These are phyloP conservation scores for Sclerotinia borealis DNA, from an alignment of 2,329 filamentous ascomycete genomes.

Conservation along the genomic window DNA sequence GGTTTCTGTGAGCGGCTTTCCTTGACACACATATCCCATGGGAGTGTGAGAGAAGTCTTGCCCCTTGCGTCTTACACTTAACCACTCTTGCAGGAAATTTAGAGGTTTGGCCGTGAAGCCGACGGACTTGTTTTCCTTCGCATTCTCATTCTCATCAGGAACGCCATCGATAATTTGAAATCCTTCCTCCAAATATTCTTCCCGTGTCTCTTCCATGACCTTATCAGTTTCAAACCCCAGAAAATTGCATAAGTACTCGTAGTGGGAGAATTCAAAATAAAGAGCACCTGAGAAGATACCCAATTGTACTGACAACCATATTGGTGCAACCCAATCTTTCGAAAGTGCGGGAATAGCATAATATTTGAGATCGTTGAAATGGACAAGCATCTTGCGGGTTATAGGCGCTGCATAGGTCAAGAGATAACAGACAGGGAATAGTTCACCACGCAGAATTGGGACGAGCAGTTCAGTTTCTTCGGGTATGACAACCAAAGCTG, in stretches of 20 bases:
- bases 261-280: slow-evolving; percentile 50
- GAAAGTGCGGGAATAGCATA: slow-evolving; percentile 46
- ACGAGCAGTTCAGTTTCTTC: slow-evolving; percentile 57
- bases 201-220: slow-evolving; percentile 11
- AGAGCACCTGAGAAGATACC: slow-evolving; percentile 55
- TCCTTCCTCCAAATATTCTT: background rate
- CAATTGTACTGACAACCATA: slow-evolving; percentile 51
- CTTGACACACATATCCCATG: slow-evolving; percentile 42
- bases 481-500: slow-evolving; percentile 52
- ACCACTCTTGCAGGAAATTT: slow-evolving; percentile 51
- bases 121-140: background rate
- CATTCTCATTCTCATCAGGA: background rate
- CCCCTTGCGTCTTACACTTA: slow-evolving; percentile 46
- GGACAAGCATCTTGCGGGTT: slow-evolving; percentile 49
- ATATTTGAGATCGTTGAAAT: slow-evolving; percentile 50
- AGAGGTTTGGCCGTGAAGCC: slow-evolving; percentile 35
- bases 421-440: slow-evolving; percentile 36
- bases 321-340: slow-evolving; percentile 37
- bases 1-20: slow-evolving; percentile 37
- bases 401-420: slow-evolving; percentile 55
- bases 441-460: slow-evolving; percentile 33
- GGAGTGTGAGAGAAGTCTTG: slow-evolving; percentile 54
- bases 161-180: background rate
- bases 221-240: slow-evolving; percentile 11
- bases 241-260: slow-evolving; percentile 32